Conservation (phyloP, 2,329 filamentous ascomycete species). For the Cladosporium sp. region DNA sequence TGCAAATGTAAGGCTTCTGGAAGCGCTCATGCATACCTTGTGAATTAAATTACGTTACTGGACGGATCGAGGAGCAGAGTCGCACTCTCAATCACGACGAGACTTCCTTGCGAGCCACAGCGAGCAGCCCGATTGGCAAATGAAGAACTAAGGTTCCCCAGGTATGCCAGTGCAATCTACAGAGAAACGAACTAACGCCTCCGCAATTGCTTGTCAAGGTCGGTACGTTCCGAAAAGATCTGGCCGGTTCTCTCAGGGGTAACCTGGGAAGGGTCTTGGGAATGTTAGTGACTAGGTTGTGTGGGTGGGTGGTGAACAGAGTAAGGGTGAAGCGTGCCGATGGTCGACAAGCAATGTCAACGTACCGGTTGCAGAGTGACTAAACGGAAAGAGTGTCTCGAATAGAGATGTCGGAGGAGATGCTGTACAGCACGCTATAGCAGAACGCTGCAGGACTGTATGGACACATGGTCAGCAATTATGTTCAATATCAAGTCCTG, state of each 20-base stretch:
- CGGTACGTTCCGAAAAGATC: constrained; percentile 24
- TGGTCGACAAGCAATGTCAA: constrained; percentile 2
- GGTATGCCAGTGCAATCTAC: constrained; percentile 33
- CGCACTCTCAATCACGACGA: constrained; percentile 19
- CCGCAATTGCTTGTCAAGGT: constrained; percentile 35
- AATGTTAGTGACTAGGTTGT: constrained; percentile 38
- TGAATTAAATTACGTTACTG: constrained; percentile 45
- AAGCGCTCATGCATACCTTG: constrained; percentile 39
- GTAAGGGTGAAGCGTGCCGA: constrained; percentile 29
- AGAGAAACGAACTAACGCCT: constrained; percentile 54
- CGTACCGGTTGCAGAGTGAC: constrained; percentile 2
- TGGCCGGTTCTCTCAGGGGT: constrained; percentile 30
- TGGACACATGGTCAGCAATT: constrained; percentile 7
- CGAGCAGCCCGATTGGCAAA: constrained; percentile 36
- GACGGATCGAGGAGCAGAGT: constrained; percentile 23
- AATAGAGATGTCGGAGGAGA: constrained; percentile 3
- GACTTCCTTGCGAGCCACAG: constrained; percentile 41
- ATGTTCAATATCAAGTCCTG: not conserved
- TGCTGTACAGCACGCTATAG: constrained; percentile 10
- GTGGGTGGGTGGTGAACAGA: constrained; percentile 25
- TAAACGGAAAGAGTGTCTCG: not conserved
- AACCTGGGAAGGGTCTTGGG: constrained; percentile 37
- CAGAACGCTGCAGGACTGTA: constrained; percentile 21
- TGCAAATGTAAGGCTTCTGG: constrained; percentile 17
- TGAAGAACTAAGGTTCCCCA: constrained; percentile 30